These are phyloP conservation scores for Trichoderma semiorbis DNA, from an alignment of 2,329 filamentous ascomycete species.

Conservation along the genomic window DNA sequence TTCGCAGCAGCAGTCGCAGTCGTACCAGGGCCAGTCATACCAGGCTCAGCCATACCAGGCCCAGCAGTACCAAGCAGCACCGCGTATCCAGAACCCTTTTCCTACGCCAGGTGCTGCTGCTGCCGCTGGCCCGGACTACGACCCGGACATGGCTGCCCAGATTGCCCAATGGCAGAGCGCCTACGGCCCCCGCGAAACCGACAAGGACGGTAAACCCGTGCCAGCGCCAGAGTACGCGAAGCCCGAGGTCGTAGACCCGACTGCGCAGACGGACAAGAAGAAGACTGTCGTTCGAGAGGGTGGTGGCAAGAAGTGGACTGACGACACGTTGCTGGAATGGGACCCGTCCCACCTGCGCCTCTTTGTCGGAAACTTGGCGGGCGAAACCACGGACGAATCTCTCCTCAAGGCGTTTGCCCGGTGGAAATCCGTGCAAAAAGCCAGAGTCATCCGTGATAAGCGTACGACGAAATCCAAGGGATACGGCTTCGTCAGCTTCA, in stretches of 20 bases:
- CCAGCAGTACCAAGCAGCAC: conserved; percentile 44
- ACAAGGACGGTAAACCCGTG: conserved; percentile 32
- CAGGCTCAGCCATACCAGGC: conserved; percentile 36
- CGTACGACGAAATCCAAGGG: conserved; percentile 94
- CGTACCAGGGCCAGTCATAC: conserved; percentile 33
- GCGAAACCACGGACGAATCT: conserved; percentile 95
- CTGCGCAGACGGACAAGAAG: conserved; percentile 55
- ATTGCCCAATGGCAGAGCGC: conserved; percentile 95
- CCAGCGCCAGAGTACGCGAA: conserved; percentile 30
- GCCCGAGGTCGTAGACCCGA: conserved; percentile 39
- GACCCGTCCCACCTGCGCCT: conserved; percentile 90
- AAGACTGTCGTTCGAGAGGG: conserved; percentile 87
- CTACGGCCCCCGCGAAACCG: conserved; percentile 63
- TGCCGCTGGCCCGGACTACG: conserved; percentile 41
- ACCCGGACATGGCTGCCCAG: conserved; percentile 84
- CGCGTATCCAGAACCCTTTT: conserved; percentile 80
- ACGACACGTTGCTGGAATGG: conserved; percentile 88
- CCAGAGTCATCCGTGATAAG: conserved; percentile 91
- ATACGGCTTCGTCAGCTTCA: conserved; percentile 95
- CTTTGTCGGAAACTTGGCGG: conserved; percentile 94
- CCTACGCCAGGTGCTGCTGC: conserved; percentile 53
- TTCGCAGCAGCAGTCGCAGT: conserved; percentile 24
- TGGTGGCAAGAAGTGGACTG: conserved; percentile 90
- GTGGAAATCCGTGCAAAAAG: conserved; percentile 86
- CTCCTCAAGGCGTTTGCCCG: conserved; percentile 89